phyloP scores from a whole-genome alignment of 805 yeast species.

The Lipomyces spencermartinsiae region DNA sequence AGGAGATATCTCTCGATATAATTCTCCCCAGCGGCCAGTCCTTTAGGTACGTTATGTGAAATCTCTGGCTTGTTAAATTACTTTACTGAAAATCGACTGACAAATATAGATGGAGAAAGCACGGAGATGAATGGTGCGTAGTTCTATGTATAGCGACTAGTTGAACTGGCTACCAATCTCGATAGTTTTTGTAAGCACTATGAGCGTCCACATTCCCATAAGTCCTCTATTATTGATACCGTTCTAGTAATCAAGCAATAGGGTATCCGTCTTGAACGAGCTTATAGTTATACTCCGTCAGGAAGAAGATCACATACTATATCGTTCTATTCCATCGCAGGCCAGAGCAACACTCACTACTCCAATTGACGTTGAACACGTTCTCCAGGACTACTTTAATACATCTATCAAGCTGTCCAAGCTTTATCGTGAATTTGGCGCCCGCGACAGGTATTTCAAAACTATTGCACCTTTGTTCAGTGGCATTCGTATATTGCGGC shows the following conservation, averaged over 20 bases:
- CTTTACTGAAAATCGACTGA: slow-evolving; percentile 8
- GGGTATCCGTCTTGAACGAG: slow-evolving; percentile 65
- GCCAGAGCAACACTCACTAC: neutral
- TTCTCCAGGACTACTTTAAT: slow-evolving; percentile 74
- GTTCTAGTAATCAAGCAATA: slow-evolving; percentile 3
- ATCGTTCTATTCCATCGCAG: slow-evolving; percentile 48
- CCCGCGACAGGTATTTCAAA: slow-evolving; percentile 58
- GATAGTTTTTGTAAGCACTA: neutral
- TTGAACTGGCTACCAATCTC: neutral
- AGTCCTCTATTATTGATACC: neutral
- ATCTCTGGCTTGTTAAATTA: neutral
- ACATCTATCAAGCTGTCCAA: slow-evolving; percentile 59
- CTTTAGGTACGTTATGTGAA: slow-evolving; percentile 50
- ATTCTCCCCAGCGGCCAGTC: slow-evolving; percentile 88
- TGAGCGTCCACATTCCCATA: neutral
- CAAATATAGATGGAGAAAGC: slow-evolving; percentile 64
- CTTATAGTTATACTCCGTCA: slow-evolving; percentile 72
- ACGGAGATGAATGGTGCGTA: slow-evolving; percentile 59
- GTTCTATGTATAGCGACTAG: neutral
- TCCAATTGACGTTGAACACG: slow-evolving; percentile 46
- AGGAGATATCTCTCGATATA: slow-evolving; percentile 64
- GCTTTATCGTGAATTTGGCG: slow-evolving; percentile 68
- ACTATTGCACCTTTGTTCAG: slow-evolving; percentile 48
- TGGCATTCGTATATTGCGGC: slow-evolving; percentile 85
- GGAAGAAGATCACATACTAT: slow-evolving; percentile 55